Conservation (phyloP, 2,329 filamentous ascomycete species). For the Knoxdaviesia proteae region DNA sequence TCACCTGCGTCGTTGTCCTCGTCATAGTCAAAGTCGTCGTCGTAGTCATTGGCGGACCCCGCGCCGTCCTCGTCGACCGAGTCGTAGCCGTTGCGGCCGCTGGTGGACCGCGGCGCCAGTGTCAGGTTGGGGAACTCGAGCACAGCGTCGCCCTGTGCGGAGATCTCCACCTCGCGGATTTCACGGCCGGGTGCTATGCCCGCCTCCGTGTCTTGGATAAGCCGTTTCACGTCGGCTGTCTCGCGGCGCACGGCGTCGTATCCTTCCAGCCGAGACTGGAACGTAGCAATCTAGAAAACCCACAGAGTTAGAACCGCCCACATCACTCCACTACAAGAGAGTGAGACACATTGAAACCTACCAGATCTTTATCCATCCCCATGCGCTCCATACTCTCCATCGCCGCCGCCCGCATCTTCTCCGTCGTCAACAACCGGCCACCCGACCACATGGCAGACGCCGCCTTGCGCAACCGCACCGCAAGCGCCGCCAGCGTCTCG, state of each 20-base stretch:
- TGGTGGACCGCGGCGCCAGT: too few relatives aligned
- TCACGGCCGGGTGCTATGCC: slow-evolving; percentile 17
- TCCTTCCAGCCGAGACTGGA: too few relatives aligned
- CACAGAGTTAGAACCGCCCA: too few relatives aligned
- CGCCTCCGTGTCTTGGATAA: slow-evolving; percentile 2
- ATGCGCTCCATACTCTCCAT: not conserved
- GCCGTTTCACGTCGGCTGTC: too few relatives aligned
- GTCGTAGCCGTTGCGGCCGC: slow-evolving; percentile 10
- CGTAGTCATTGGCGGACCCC: not conserved
- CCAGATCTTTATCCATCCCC: too few relatives aligned
- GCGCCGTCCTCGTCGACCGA: slow-evolving; percentile 10
- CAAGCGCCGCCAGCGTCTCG: slow-evolving; percentile 1
- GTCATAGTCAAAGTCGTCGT: slow-evolving; percentile 5
- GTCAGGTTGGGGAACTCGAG: slow-evolving; percentile 22
- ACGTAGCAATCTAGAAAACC: too few relatives aligned
- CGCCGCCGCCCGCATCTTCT: not conserved
- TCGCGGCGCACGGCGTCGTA: too few relatives aligned
- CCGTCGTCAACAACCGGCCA: not conserved
- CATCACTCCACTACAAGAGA: too few relatives aligned
- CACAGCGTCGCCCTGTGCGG: slow-evolving; percentile 24
- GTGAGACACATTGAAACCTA: too few relatives aligned
- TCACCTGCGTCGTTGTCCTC: too few relatives aligned
- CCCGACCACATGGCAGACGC: too few relatives aligned
- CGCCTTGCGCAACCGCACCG: not conserved
- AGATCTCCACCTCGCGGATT: slow-evolving; percentile 21